Evolutionary conservation across 2,329 filamentous ascomycete genomes (phyloP), one percentile per base, ranked within the genome.

Genomic region (Sphaceloma murrayae): DNA sequence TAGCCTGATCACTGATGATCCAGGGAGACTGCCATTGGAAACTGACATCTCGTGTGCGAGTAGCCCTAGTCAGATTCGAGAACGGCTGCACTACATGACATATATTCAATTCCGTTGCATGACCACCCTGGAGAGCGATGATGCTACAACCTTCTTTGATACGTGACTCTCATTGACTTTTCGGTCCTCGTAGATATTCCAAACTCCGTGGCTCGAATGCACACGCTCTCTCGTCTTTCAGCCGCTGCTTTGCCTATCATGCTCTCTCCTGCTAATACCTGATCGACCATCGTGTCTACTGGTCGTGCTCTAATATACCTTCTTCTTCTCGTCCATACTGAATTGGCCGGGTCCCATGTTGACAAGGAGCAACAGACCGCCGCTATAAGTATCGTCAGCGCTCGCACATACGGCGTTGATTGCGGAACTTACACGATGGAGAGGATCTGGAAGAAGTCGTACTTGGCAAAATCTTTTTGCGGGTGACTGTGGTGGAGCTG

Each of bases 261-360:
- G 26, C 32, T 18, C 29, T 18, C 17, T 22, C 22, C 42, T 18
- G 24, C 32, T 26, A 40, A 4, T 40, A 16, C 24, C 8, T 10
- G 36, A 40, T 4, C 18, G 18, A 17, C 13, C 4, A 7, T 11
- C 7, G 10, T 45, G 40, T 17, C 7, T 45, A n/a, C 21, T 9
- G 22, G 10, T 14, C 11, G 11, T 22, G 22, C 27, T 8, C 50
- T 60, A 98, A 72, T 98, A 98, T 55, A 98, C 91, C 77, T 98
- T 98, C 80, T 98, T 98, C 85, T 98, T 98, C 78, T 98, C 91
- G 67, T 98, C 91, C 66, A 96, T 89, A 64, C 85, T 94, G 74
- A 96, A 84, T 66, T 94, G 88, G 52, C 91, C 91, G 7, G 91
- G 91, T 50, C 91, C 91, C 77, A 91, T 95, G 78, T 98, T 98